A percentile compares a stretch with the other conserved stretches of the same genome.
phyloP scores from a whole-genome alignment of 2,329 filamentous ascomycete genomes.

The Nemania sp. region DNA sequence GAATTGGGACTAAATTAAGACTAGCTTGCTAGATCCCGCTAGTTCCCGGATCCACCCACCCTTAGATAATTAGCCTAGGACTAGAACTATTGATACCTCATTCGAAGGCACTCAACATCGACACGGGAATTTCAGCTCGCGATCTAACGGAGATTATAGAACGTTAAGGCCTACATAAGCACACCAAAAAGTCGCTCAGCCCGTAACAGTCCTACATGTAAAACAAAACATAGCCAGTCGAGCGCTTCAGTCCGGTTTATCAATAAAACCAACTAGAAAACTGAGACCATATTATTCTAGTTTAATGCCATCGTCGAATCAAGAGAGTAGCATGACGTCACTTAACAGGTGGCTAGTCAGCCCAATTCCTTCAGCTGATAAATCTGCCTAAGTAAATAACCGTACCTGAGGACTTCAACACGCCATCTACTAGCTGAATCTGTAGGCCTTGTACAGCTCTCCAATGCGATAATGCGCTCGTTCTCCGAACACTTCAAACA shows the following conservation, averaged over 20 bases:
- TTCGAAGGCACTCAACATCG: neutral
- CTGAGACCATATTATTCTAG: neutral
- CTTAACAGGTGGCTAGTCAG: neutral
- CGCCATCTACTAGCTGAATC: neutral
- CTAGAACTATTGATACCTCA: too few species aligned
- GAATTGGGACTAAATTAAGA: too few species aligned
- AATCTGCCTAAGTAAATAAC: slow-evolving; percentile 17
- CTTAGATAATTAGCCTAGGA: neutral
- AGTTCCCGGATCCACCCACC: too few species aligned
- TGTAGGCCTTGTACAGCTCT: slow-evolving; percentile 1
- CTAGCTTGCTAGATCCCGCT: too few species aligned
- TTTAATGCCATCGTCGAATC: neutral
- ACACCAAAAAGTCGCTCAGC: neutral
- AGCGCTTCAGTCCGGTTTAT: neutral
- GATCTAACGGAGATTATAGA: neutral
- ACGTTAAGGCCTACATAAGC: neutral
- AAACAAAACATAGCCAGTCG: neutral
- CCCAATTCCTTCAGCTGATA: slow-evolving; percentile 15
- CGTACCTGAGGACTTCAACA: slow-evolving; percentile 5
- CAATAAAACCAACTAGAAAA: neutral
- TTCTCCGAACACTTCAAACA: neutral
- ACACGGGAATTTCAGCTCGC: slow-evolving; percentile 8
- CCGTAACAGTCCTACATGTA: neutral
- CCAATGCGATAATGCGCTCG: neutral
- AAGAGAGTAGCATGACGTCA: slow-evolving; percentile 4